These are phyloP conservation scores for Spiromastix sp. DNA, from an alignment of 2,329 filamentous ascomycete species.

Conservation along the genomic window DNA sequence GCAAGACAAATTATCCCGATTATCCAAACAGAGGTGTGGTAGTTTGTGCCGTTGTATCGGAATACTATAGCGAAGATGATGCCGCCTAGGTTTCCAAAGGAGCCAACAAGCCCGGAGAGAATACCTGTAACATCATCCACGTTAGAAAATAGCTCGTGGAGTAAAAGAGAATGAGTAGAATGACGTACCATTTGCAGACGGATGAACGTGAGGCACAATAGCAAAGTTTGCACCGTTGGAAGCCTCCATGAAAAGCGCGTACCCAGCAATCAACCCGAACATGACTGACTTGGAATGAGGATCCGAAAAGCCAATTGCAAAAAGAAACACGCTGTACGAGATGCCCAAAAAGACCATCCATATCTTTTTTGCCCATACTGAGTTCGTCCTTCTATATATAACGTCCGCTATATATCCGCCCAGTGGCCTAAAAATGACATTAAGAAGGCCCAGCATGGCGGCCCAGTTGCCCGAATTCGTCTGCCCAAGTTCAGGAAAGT, in stretches of 20 bases:
- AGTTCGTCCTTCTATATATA: constrained; percentile 41
- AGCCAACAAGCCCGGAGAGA: constrained; percentile 69
- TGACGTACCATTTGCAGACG: constrained; percentile 60
- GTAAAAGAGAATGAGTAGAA: neutral
- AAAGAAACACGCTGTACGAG: constrained; percentile 47
- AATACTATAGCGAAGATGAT: constrained; percentile 78
- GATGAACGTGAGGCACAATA: constrained; percentile 77
- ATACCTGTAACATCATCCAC: constrained; percentile 28
- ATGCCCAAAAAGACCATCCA: constrained; percentile 48
- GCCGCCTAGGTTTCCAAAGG: constrained; percentile 73
- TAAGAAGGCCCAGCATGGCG: constrained; percentile 45
- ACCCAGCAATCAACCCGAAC: constrained; percentile 65
- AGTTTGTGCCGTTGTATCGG: constrained; percentile 59
- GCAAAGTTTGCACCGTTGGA: constrained; percentile 82
- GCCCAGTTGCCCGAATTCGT: constrained; percentile 47
- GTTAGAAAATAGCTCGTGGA: neutral
- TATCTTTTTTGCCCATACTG: constrained; percentile 55
- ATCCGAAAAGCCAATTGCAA: constrained; percentile 55
- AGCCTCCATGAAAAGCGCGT: constrained; percentile 75
- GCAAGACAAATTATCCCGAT: constrained; percentile 66
- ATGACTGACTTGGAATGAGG: constrained; percentile 53
- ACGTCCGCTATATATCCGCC: constrained; percentile 45
- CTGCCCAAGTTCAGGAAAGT: constrained; percentile 45
- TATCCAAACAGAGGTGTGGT: constrained; percentile 66
- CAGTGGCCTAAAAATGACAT: constrained; percentile 37